Percentiles rank a stretch among this genome's conserved stretches.
Evolutionary conservation across 805 yeast species (phyloP).

Genomic region (Saccharomycopsis fodiens): DNA sequence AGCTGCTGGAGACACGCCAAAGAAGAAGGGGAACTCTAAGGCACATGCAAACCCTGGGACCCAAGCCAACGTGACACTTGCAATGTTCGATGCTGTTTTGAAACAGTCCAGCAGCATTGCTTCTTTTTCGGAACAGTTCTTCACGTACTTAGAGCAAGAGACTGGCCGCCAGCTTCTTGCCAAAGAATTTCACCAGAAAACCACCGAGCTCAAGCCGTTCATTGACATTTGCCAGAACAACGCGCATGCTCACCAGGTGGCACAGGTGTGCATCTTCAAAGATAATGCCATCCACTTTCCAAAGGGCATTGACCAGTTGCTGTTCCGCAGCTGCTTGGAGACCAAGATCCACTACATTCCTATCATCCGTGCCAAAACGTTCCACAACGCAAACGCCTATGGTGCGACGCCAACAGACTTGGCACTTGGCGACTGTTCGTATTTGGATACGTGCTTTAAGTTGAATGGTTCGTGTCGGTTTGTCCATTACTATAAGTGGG

Average conservation of each 20-base stretch:
- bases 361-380: constrained; percentile 31
- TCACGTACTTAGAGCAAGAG: not conserved
- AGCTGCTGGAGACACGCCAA: not conserved
- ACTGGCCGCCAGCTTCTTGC: not conserved
- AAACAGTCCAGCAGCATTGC: not conserved
- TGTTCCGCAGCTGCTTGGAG: constrained; percentile 26
- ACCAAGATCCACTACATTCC: constrained; percentile 48
- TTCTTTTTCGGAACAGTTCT: not conserved
- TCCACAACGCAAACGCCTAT: constrained; percentile 8
- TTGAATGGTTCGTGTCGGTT: constrained; percentile 64
- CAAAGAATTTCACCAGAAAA: constrained; percentile 32
- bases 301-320: not conserved
- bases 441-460: constrained; percentile 89
- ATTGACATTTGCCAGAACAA: constrained; percentile 41
- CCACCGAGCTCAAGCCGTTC: constrained; percentile 37
- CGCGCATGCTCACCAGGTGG: constrained; percentile 12
- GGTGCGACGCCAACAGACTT: constrained; percentile 49
- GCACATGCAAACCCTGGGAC: too few relatives aligned
- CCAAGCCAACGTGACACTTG: not conserved
- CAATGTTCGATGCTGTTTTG: not conserved
- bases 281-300: not conserved
- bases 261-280: constrained; percentile 11
- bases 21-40: not conserved
- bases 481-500: constrained; percentile 60
- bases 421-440: constrained; percentile 82